Percentiles rank a stretch among this genome's conserved stretches.
Evolutionary conservation across 2,329 filamentous ascomycete species (phyloP).

Genomic region (Periconia sp.): DNA sequence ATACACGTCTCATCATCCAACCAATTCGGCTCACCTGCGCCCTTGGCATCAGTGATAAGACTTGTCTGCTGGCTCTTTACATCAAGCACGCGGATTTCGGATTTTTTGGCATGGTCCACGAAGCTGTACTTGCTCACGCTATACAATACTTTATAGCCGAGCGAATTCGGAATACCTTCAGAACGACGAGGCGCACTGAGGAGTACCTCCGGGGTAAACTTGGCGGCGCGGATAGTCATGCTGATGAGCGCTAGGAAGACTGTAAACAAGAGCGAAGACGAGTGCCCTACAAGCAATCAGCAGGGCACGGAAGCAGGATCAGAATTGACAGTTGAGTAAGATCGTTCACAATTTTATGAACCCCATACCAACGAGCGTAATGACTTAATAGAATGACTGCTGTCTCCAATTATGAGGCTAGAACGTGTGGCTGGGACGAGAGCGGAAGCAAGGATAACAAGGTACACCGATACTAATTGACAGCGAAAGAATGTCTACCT

Average conservation of each 20-base stretch:
- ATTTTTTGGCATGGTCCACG: conserved; percentile 70
- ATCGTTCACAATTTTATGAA: no score
- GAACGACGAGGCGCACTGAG: conserved; percentile 77
- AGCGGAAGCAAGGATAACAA: no score
- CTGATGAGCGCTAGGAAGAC: conserved; percentile 5
- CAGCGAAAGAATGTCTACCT: no score
- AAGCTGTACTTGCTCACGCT: conserved; percentile 82
- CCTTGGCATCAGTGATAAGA: conserved; percentile 68
- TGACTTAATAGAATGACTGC: no score
- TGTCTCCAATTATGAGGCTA: no score
- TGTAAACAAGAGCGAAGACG: conserved; percentile 3
- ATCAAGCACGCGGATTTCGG: conserved; percentile 74
- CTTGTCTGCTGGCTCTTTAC: conserved; percentile 69
- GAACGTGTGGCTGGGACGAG: no score
- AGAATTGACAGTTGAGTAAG: no score
- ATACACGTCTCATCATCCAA: conserved; percentile 70
- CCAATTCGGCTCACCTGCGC: conserved; percentile 77
- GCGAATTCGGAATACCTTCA: conserved; percentile 70
- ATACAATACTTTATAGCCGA: conserved; percentile 70
- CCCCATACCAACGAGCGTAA: no score
- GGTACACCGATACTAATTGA: no score
- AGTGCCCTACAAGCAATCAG: no score
- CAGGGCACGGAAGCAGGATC: no score
- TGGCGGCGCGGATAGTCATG: conserved; percentile 74
- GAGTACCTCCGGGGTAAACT: conserved; percentile 78